phyloP scores from a whole-genome alignment of 2,329 filamentous ascomycete species.

The Ascocoryne sarcoides region DNA sequence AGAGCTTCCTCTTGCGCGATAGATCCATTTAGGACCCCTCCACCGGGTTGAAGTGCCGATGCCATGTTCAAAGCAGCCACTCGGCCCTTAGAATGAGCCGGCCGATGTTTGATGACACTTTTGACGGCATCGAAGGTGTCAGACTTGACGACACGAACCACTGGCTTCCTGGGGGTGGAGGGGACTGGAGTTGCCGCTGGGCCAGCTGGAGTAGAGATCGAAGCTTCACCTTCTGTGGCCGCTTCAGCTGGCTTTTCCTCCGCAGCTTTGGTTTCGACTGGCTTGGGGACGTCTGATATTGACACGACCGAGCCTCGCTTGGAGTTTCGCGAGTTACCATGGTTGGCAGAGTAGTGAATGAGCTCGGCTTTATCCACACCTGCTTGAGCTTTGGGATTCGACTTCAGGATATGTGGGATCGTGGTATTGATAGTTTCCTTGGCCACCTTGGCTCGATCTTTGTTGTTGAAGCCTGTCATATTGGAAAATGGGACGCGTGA shows the following conservation, averaged over 20 bases:
- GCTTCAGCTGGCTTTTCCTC: background rate
- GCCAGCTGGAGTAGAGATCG: background rate
- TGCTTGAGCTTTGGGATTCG: conserved; percentile 7
- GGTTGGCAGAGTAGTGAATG: conserved; percentile 10
- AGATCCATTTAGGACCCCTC: conserved; percentile 53
- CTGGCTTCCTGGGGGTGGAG: conserved; percentile 13
- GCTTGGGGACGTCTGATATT: background rate
- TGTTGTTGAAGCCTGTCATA: conserved; percentile 11
- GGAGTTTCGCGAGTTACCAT: background rate
- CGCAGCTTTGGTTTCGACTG: background rate
- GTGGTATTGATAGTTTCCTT: conserved; percentile 19
- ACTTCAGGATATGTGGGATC: conserved; percentile 16
- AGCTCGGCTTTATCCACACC: conserved; percentile 12
- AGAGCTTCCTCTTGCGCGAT: conserved; percentile 62
- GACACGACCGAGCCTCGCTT: background rate
- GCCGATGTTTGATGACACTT: conserved; percentile 23
- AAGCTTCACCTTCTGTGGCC: background rate
- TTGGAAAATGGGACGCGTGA: no score
- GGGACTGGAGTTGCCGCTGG: background rate
- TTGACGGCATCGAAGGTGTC: conserved; percentile 52
- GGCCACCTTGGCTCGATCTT: conserved; percentile 15
- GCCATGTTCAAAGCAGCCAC: conserved; percentile 61
- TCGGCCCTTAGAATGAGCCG: conserved; percentile 25
- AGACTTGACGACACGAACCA: conserved; percentile 43
- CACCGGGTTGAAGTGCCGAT: conserved; percentile 47